Evolutionary conservation across 148 eudicot genomes (phyloP).

Genomic region (Drosera capensis): DNA sequence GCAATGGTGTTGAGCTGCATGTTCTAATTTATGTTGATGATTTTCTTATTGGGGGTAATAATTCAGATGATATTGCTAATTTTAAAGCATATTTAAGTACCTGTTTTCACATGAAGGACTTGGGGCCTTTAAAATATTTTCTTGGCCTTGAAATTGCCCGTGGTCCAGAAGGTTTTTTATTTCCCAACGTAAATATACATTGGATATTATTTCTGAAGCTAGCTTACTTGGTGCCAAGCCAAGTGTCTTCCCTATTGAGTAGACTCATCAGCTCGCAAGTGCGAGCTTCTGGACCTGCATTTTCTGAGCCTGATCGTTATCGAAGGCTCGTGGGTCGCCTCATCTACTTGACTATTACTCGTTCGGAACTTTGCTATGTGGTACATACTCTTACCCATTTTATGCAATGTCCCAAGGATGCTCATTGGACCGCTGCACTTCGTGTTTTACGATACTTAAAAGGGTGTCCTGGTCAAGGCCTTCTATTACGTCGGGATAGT

Average conservation of each 20-base stretch:
- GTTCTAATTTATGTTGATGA: slow-evolving; percentile 2
- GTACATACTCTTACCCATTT: neutral
- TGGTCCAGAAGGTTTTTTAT: neutral
- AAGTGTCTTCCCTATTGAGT: neutral
- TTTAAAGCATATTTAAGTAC: neutral
- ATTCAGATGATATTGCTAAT: neutral
- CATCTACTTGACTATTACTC: slow-evolving; percentile 1
- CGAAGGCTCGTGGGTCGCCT: neutral
- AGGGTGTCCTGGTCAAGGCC: neutral
- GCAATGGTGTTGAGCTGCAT: neutral
- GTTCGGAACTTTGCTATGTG: neutral
- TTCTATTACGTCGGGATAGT: neutral
- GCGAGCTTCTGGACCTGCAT: neutral
- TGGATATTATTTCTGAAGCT: neutral
- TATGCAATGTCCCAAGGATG: neutral
- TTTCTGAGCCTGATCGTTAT: neutral
- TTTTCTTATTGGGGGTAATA: neutral
- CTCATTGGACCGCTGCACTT: neutral
- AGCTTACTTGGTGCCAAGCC: neutral
- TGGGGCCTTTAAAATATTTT: neutral
- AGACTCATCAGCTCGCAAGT: neutral
- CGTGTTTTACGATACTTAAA: neutral
- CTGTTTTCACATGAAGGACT: neutral
- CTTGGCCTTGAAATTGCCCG: neutral
- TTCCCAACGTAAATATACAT: neutral